Evolutionary conservation across 176 grass and related monocot genomes (phyloP), one percentile per base, ranked within the genome.

Genomic region (Triticum aestivum): DNA sequence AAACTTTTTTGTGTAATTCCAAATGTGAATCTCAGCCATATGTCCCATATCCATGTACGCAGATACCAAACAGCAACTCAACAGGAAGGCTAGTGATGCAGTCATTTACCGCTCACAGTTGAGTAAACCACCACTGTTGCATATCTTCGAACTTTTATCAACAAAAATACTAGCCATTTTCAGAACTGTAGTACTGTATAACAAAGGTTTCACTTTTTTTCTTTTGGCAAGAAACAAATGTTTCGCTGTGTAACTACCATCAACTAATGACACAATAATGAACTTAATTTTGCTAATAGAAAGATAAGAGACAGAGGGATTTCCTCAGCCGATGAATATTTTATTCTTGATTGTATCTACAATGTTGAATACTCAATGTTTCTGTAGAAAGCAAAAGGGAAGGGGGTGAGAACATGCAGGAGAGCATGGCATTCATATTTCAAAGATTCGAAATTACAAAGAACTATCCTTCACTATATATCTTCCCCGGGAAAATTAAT

Each of bases 261-360:
- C 73, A 83, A 20, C 42, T 54, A 41, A 65, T 34, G 73, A 79
- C 20, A 71, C 13, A 51, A 18, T 3, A 59, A 38, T 37, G 44
- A 54, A 73, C 21, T 65, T 61, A 14, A 24, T 67, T 75, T 32
- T 47, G 27, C 58, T 47, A 42, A 58, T 11, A 30, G 24, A 70
- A 49, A 38, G 33, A n/a, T 33, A 86, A 77, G 39, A 73, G 34
- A 78, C 39, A 65, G 18, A 51, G 29, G 17, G 11, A 13, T 51
- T 15, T 42, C 32, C 65, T 73, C 29, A 42, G 72, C 49, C 17
- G 27, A 14, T 69, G 9, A 27, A 14, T 8, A 70, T 69, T 13
- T 44, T 81, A 79, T 83, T 74, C 39, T 84, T 84, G 24, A 76
- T 63, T 75, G 81, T 15, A 80, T 84, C 79, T 69, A 79, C 47